Evolutionary conservation across 805 yeast genomes (phyloP).

Genomic region (Hanseniaspora guilliermondii): DNA sequence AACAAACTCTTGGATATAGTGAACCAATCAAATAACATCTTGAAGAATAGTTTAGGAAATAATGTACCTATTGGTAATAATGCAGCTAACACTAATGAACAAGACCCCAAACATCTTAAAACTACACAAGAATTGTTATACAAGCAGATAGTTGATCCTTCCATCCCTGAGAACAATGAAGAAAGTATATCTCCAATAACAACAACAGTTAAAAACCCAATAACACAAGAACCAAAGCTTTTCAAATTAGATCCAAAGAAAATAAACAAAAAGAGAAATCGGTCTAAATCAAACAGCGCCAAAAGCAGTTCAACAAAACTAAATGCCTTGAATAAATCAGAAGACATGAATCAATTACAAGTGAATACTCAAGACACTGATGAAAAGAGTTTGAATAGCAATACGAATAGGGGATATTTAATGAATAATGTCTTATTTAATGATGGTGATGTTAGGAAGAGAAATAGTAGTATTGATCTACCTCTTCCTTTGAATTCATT

Average conservation of each 20-base stretch:
- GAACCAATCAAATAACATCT: slow-evolving; percentile 19
- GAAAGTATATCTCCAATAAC: slow-evolving; percentile 4
- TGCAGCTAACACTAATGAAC: neutral
- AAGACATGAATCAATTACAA: neutral
- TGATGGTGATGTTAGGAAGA: slow-evolving; percentile 1
- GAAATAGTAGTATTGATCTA: slow-evolving; percentile 9
- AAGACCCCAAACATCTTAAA: neutral
- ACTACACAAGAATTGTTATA: neutral
- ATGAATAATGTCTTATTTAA: neutral
- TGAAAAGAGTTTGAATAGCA: neutral
- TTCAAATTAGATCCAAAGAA: slow-evolving; percentile 11
- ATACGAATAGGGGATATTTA: neutral
- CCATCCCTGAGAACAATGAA: neutral
- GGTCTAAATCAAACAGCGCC: neutral
- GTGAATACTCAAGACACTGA: neutral
- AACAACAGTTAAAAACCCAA: slow-evolving; percentile 10
- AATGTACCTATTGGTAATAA: neutral
- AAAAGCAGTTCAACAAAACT: neutral
- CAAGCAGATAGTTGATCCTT: neutral
- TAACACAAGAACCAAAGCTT: slow-evolving; percentile 5
- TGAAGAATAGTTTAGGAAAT: slow-evolving; percentile 15
- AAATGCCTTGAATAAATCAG: neutral
- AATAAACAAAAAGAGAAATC: neutral
- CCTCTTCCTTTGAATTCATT: neutral
- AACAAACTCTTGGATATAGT: slow-evolving; percentile 20